A percentile compares a stretch with the other conserved stretches of the same genome.
Conservation (phyloP, 1,284 basidiomycete genomes). For the Cutaneotrichosporon sp. region DNA sequence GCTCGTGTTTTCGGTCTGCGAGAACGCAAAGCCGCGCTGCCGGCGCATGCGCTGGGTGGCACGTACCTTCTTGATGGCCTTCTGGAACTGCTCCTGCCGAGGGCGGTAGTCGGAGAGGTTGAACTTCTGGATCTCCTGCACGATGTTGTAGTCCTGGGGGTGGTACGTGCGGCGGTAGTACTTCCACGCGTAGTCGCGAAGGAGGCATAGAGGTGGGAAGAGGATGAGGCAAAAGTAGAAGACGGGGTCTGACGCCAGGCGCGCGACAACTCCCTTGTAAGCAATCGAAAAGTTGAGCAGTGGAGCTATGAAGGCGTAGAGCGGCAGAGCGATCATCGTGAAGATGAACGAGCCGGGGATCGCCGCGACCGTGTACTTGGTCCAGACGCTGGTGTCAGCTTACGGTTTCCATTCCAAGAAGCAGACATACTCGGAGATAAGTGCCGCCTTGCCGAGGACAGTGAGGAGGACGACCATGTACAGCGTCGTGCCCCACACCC, state of each 20-base stretch:
- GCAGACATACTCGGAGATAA: constrained; percentile 86
- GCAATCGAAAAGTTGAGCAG: constrained; percentile 83
- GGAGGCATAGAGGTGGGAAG: constrained; percentile 82
- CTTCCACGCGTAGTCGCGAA: constrained; percentile 94
- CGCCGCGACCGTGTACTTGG: constrained; percentile 94
- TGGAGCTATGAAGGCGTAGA: constrained; percentile 87
- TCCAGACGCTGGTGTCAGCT: constrained; percentile 74
- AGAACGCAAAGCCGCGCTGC: constrained; percentile 93
- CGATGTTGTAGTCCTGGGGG: constrained; percentile 92
- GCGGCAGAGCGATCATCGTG: constrained; percentile 87
- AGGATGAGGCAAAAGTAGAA: constrained; percentile 89
- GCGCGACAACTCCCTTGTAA: constrained; percentile 79
- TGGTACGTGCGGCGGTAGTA: constrained; percentile 89
- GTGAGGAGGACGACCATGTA: constrained; percentile 91
- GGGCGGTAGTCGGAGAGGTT: constrained; percentile 97
- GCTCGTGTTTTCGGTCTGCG: constrained; percentile 80
- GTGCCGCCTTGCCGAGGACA: constrained; percentile 92
- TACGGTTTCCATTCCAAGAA: too few species aligned
- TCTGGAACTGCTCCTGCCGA: constrained; percentile 96
- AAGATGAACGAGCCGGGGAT: constrained; percentile 96
- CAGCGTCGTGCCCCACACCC: constrained; percentile 97
- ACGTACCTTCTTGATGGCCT: constrained; percentile 96
- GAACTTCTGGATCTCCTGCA: constrained; percentile 94
- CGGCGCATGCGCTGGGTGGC: constrained; percentile 91
- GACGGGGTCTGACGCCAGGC: constrained; percentile 78